Conservation (phyloP, 2,329 filamentous ascomycete species). For the Colletotrichum sp. region DNA sequence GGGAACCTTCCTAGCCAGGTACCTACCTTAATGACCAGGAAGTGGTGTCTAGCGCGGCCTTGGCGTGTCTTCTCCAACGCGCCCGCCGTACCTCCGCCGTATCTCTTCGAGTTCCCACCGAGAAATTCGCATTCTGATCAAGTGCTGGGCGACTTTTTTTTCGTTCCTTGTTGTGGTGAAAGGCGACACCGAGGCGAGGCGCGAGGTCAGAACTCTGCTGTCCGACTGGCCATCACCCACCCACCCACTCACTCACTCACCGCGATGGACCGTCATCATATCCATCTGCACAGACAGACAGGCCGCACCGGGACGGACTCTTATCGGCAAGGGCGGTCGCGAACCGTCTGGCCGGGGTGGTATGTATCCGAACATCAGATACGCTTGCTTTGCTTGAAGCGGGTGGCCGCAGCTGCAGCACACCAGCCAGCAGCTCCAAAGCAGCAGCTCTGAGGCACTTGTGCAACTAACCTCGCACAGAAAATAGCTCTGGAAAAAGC, state of each 20-base stretch:
- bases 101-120: neutral
- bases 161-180: neutral
- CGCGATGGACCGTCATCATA: neutral
- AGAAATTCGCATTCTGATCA: neutral
- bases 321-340: slow-evolving; percentile 3
- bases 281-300: neutral
- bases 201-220: neutral
- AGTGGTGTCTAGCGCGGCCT: neutral
- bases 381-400: neutral
- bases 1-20: neutral
- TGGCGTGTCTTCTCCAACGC: neutral
- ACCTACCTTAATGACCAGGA: slow-evolving; percentile 2
- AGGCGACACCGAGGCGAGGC: neutral
- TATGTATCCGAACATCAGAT: neutral
- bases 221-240: neutral
- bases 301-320: neutral
- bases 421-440: neutral
- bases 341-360: neutral
- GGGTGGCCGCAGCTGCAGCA: neutral
- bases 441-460: neutral
- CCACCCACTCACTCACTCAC: neutral
- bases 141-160: neutral
- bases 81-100: neutral
- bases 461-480: neutral
- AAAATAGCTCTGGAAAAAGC: neutral